phyloP scores from a whole-genome alignment of 768 basidiomycete species.

The Termitomyces sp. region DNA sequence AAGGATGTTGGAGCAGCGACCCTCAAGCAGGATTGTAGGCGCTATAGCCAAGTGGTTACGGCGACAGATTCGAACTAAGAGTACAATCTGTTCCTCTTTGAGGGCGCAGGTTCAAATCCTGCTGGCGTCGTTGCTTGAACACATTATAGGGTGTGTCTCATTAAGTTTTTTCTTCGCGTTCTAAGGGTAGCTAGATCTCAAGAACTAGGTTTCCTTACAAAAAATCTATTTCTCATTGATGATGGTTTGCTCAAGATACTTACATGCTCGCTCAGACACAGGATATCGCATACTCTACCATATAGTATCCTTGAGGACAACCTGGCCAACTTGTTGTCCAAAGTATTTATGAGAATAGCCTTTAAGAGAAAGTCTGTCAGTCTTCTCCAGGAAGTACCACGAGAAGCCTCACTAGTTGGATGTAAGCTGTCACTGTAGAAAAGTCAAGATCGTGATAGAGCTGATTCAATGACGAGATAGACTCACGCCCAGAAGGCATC shows the following conservation, averaged over 20 bases:
- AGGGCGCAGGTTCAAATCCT: conserved; percentile 54
- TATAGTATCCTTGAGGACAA: conserved; percentile 20
- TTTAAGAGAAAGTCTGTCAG: neutral
- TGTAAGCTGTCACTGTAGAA: conserved; percentile 47
- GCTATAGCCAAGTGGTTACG: conserved; percentile 65
- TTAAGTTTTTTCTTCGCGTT: no score
- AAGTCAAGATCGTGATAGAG: neutral
- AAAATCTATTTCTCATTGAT: no score
- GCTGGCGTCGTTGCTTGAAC: conserved; percentile 47
- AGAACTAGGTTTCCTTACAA: no score
- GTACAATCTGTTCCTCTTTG: conserved; percentile 16
- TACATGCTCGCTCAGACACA: neutral
- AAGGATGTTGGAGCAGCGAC: no score
- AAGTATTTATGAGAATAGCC: conserved; percentile 32
- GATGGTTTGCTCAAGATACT: neutral
- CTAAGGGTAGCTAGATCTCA: no score
- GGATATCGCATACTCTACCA: conserved; percentile 19
- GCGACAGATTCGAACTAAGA: conserved; percentile 58
- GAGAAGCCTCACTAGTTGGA: conserved; percentile 37
- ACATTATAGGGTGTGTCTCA: no score
- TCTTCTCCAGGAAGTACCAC: neutral
- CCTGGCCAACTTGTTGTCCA: conserved; percentile 21
- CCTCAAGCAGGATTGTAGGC: neutral
- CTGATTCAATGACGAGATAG: neutral
- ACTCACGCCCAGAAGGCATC: conserved; percentile 53